Conservation (phyloP, 345 rosid species). For the Aquilaria malaccensis region DNA sequence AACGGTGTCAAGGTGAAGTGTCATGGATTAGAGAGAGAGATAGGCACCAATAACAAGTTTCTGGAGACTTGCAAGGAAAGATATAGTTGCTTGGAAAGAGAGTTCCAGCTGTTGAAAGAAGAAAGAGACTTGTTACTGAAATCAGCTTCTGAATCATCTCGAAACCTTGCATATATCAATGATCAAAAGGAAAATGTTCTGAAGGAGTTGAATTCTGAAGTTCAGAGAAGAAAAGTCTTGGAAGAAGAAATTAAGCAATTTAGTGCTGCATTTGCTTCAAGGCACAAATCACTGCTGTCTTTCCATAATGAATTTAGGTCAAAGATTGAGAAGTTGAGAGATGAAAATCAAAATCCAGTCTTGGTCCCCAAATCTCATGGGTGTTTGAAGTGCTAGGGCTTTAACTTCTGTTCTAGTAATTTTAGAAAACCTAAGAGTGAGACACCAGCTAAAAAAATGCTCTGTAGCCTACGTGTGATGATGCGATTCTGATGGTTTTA, state of each 20-base stretch:
- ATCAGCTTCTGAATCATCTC: constrained; percentile 36
- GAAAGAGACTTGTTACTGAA: constrained; percentile 48
- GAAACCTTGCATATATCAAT: constrained; percentile 31
- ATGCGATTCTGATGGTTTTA: too few species aligned
- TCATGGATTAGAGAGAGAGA: constrained; percentile 39
- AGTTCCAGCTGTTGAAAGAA: constrained; percentile 46
- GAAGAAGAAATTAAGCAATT: constrained; percentile 73
- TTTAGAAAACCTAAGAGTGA: too few species aligned
- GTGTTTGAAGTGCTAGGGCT: constrained; percentile 4
- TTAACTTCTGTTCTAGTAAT: background rate
- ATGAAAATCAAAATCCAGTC: constrained; percentile 29
- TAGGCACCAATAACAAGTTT: constrained; percentile 33
- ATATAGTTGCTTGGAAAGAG: constrained; percentile 43
- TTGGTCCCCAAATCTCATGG: constrained; percentile 38
- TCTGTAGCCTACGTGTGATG: too few species aligned
- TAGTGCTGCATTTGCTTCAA: constrained; percentile 46
- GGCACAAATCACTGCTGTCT: constrained; percentile 54
- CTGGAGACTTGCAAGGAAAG: constrained; percentile 46
- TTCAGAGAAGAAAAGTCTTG: constrained; percentile 50
- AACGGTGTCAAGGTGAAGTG: constrained; percentile 40
- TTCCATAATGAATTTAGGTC: constrained; percentile 58
- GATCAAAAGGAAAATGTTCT: constrained; percentile 53
- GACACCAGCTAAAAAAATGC: too few species aligned
- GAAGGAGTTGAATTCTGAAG: constrained; percentile 54
- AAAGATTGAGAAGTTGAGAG: constrained; percentile 52